Base-by-base conservation (phyloP, 2,329 filamentous ascomycete genomes). In the Penicillium paneum region DNA sequence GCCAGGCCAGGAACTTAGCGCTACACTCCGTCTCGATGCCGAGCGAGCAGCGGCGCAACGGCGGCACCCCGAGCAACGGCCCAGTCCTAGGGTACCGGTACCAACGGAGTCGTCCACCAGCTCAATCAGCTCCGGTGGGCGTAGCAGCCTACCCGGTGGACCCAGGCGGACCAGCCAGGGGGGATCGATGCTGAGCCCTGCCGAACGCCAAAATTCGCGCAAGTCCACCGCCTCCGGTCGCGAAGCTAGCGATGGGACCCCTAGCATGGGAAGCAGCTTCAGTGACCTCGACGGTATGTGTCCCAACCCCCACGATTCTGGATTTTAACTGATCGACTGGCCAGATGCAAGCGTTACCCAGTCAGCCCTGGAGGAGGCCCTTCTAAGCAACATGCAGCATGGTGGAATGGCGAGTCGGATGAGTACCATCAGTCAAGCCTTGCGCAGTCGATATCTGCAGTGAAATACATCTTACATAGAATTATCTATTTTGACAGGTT, bases 251-350 rank as follows among this genome's bases (percentile, higher is more conserved):
- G 81, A 83, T 56, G 81, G 80, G 12, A 81, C 80, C 10, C 81
- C 81, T 3, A 84, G 81, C 58, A 85, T 85, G 81, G 84, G 84
- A 0, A 86, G 83, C 58, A 86, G 83, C 52, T 87, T 86, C 62
- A 85, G 82, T 60, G 84, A 87, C 67, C 72, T 87, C 34, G 84
- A 87, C 66, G 82, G 83, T 81, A 71, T 54, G 68, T 56, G 24
- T 13, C 13, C 10, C 26, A 19, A 36, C 2, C 34, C 34, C 19
- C 19, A 28, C 15, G 28, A 50, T 17, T 21, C 34, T 17, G 39
- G 19, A 21, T 51, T 17, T 26, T 7, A 29, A 24, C 41, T 53
- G 28, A 45, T 47, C 17, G 13, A 31, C 8, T 15, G 3, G 36
- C n/a, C 19, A 82, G 83, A 84, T 73, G 78, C 83, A 8, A 84